Evolutionary conservation across 108 stramenopile genomes (phyloP), one percentile per base, ranked within the genome.

Genomic region (Nannochloropsis gaditana): DNA sequence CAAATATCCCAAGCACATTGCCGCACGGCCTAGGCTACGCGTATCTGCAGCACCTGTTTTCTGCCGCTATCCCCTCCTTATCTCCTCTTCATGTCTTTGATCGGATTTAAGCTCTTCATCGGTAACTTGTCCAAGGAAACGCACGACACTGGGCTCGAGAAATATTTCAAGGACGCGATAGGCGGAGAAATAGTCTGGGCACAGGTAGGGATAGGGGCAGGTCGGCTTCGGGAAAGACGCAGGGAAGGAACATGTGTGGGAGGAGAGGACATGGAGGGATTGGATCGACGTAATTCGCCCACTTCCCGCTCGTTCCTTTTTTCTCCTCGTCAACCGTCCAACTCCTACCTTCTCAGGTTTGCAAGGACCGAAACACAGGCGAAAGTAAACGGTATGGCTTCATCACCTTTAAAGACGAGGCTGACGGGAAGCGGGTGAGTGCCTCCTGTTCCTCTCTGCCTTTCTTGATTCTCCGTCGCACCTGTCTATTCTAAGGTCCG

Each of bases 21-120:
- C 31, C 31, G 31, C 31, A 31, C 31, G 31, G 31, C 31, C 31
- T 31, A 31, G 31, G 31, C 31, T 31, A 31, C 31, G 31, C 31
- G 31, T 31, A 31, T 31, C 31, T 31, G 31, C 31, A 31, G 31
- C 31, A 31, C 31, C 31, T 31, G 31, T 31, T 31, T 31, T 31
- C 31, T 31, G 31, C 31, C 31, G 31, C 31, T 31, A 31, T 31
- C 31, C 31, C 31, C 31, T 31, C 31, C 31, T 31, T 31, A 31
- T 31, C 31, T 31, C 31, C 31, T 31, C 31, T 31, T 31, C 31
- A 73, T 73, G 59, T 73, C 59, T 73, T n/a, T 73, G 19, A 15
- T 73, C 19, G 59, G 59, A n/a, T 73, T 73, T n/a, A 73, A 73
- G 59, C 59, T 73, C 59, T 73, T 73, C n/a, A 73, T 73, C 4